These are phyloP conservation scores for Mucuna pruriens DNA, from an alignment of 306 rosid genomes.

Conservation along the genomic window DNA sequence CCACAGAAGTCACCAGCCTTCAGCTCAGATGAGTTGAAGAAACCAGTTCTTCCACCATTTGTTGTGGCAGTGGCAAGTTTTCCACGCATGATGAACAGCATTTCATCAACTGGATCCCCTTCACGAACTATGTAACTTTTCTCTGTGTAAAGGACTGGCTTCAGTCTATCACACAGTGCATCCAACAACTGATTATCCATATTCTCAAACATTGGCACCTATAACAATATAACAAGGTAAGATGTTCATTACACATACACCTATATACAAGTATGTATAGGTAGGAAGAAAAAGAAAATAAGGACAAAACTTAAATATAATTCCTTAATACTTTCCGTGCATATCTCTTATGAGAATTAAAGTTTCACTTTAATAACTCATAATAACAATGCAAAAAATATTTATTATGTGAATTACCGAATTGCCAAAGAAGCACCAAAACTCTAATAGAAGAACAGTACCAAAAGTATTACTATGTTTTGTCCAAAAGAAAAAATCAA, in stretches of 20 bases:
- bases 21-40: slow-evolving; percentile 58
- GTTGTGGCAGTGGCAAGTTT: slow-evolving; percentile 60
- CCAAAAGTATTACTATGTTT: neutral
- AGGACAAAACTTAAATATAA: neutral
- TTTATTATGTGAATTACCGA: too few species aligned
- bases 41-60: slow-evolving; percentile 79
- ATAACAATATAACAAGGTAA: neutral
- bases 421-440: neutral
- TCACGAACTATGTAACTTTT: slow-evolving; percentile 68
- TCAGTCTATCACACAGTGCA: slow-evolving; percentile 76
- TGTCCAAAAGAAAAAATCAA: neutral
- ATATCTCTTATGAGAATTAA: neutral
- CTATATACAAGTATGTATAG: neutral
- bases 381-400: too few species aligned
- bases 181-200: slow-evolving; percentile 80
- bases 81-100: slow-evolving; percentile 90
- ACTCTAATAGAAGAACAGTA: neutral
- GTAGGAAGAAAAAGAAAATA: neutral
- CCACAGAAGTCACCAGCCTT: slow-evolving; percentile 94
- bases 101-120: slow-evolving; percentile 93
- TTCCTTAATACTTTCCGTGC: neutral
- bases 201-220: slow-evolving; percentile 78
- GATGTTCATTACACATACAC: neutral
- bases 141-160: slow-evolving; percentile 75
- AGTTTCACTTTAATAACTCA: too few species aligned